Evolutionary conservation across 352 stramenopile species (phyloP), one percentile per base, ranked within the genome.

Genomic region (Globisporangium recalcitrans): DNA sequence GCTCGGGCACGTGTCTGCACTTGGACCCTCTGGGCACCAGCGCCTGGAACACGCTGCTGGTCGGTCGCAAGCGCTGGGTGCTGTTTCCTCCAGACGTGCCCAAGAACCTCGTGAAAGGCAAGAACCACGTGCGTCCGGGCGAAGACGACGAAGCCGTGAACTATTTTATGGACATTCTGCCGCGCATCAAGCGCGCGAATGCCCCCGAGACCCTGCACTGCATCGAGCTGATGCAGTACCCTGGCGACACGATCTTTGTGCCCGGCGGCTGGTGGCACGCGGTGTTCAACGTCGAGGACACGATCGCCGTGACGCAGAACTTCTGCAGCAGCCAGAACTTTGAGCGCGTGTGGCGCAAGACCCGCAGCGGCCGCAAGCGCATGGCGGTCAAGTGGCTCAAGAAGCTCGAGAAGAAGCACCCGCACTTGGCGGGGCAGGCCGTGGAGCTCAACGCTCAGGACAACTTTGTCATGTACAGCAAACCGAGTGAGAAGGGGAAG

Each of bases 1-100:
- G 90, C 27, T 97, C 87, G 22, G 97, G 97, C 42, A 98, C 90
- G 52, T 95, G 90, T 34, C 90, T 98, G 60, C 97, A 98, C 68
- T 70, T 98, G 10, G 97, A 99, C 72, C 97, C 97, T 7, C 97
- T 98, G 51, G 84, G 79, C 11, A 98, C 96, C 2, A 97, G 95
- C 67, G 97, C 97, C 8, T 99, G 97, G 97, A 99, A 99, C 74
- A 97, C 91, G 14, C 75, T 98, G 14, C 82, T 99, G 26, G 76
- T 88, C 10, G 97, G 97, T 5, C 82, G 90, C 21, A 99, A 99
- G 78, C 86, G 90, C 59, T 99, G 97, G 97, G 95, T 99, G 55
- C 91, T 98, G 44, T 99, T 98, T 70, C 96, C 96, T 16, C 95
- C 95, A 1, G 80, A 96, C 38, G 59, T 92, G 9, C 69, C 78